Evolutionary conservation across 1,284 basidiomycete species (phyloP).

Genomic region (Fistulinella cinereoalba): DNA sequence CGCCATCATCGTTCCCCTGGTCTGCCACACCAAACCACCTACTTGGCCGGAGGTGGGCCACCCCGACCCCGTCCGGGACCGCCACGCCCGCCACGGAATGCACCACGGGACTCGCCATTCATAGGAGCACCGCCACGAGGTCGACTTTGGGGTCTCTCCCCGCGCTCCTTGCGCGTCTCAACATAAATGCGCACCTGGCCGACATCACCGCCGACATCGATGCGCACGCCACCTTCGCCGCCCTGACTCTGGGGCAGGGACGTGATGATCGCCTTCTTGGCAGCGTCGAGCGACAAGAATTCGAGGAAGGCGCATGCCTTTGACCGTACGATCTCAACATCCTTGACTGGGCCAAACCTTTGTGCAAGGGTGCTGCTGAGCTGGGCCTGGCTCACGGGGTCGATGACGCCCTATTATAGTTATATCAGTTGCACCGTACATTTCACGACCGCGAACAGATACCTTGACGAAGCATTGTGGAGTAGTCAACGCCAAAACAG

Average conservation of each 20-base stretch:
- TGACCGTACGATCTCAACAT: slow-evolving; percentile 82
- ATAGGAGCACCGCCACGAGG: slow-evolving; percentile 47
- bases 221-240: slow-evolving; percentile 85
- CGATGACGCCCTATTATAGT: slow-evolving; percentile 60
- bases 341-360: slow-evolving; percentile 85
- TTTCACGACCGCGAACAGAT: slow-evolving; percentile 15
- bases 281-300: slow-evolving; percentile 76
- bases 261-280: slow-evolving; percentile 79
- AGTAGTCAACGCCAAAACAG: slow-evolving; percentile 62
- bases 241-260: slow-evolving; percentile 65
- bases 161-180: slow-evolving; percentile 88
- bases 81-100: slow-evolving; percentile 35
- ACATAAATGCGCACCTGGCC: slow-evolving; percentile 65
- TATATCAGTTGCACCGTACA: slow-evolving; percentile 6
- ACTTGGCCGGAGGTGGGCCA: slow-evolving; percentile 26
- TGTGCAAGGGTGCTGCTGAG: slow-evolving; percentile 59
- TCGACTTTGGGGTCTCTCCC: slow-evolving; percentile 59
- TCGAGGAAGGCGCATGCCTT: slow-evolving; percentile 97
- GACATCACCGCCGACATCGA: slow-evolving; percentile 56
- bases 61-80: slow-evolving; percentile 37
- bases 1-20: slow-evolving; percentile 4
- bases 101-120: slow-evolving; percentile 41
- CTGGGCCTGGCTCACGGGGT: slow-evolving; percentile 62
- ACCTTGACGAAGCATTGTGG: slow-evolving; percentile 90
- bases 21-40: slow-evolving; percentile 1